phyloP scores from a whole-genome alignment of 768 basidiomycete species.

The Omphalotus guepiniiformis region DNA sequence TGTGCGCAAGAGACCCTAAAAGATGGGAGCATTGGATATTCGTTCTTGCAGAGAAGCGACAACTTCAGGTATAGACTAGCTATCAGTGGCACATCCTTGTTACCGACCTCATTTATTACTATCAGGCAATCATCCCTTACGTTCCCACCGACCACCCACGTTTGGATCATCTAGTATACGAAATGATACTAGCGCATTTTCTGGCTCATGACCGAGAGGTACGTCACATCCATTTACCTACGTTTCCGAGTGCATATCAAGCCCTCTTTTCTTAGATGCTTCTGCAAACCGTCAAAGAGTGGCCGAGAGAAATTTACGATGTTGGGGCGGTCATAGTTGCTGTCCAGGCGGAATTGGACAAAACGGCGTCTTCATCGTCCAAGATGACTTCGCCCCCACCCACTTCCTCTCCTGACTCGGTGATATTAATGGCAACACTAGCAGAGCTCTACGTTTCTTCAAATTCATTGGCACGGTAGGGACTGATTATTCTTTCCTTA shows the following conservation, averaged over 20 bases:
- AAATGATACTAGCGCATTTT: constrained; percentile 90
- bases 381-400: constrained; percentile 39
- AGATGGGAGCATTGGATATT: constrained; percentile 98
- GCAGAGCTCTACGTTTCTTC: constrained; percentile 69
- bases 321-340: constrained; percentile 85
- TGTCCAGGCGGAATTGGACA: constrained; percentile 77
- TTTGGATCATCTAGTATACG: constrained; percentile 83
- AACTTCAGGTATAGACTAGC: constrained; percentile 57
- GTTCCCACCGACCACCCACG: constrained; percentile 82
- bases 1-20: constrained; percentile 73
- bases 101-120: not conserved
- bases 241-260: constrained; percentile 2
- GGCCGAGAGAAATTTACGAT: constrained; percentile 92
- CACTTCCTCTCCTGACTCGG: constrained; percentile 39
- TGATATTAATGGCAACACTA: constrained; percentile 87
- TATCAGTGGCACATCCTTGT: too few relatives aligned
- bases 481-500: too few relatives aligned
- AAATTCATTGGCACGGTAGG: too few relatives aligned
- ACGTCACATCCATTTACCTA: too few relatives aligned
- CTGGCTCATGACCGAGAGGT: constrained; percentile 74
- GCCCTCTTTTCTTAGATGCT: constrained; percentile 48
- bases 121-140: constrained; percentile 80
- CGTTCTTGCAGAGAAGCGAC: constrained; percentile 74
- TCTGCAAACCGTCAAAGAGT: constrained; percentile 73
- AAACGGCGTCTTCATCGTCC: constrained; percentile 24